Percentiles rank a stretch among this genome's conserved stretches.
Conservation (phyloP, 805 yeast genomes). For the Schizosaccharomyces octosporus region DNA sequence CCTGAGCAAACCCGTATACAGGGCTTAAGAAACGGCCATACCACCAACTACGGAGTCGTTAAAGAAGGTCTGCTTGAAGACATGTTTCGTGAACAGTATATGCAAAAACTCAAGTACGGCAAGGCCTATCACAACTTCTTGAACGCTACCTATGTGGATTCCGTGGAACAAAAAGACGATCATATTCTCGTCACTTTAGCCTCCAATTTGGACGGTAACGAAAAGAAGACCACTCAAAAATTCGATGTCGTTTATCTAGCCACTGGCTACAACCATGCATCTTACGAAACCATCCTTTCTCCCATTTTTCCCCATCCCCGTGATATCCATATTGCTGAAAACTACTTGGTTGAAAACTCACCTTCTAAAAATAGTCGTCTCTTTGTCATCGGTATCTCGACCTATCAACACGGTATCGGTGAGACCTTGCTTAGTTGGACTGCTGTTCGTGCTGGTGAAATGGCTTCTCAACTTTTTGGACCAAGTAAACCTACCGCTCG, state of each 20-base stretch:
- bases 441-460: neutral
- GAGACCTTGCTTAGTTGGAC: constrained; percentile 1
- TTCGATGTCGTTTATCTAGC: neutral
- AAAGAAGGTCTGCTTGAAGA: constrained; percentile 8
- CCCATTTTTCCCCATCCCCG: neutral
- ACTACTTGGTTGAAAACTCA: neutral
- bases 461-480: neutral
- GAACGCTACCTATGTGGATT: neutral
- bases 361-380: neutral
- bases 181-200: neutral
- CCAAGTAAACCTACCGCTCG: neutral
- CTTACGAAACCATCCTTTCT: neutral
- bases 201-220: neutral
- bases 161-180: neutral
- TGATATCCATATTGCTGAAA: neutral
- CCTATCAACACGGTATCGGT: neutral
- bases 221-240: neutral
- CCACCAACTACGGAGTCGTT: constrained; percentile 11
- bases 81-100: constrained; percentile 7
- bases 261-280: neutral
- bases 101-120: constrained; percentile 4
- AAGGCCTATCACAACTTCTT: neutral
- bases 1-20: constrained; percentile 1
- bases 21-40: constrained; percentile 4
- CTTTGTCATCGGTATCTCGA: neutral